Conservation (phyloP, 176 grass and related monocot genomes). For the Canna indica region DNA sequence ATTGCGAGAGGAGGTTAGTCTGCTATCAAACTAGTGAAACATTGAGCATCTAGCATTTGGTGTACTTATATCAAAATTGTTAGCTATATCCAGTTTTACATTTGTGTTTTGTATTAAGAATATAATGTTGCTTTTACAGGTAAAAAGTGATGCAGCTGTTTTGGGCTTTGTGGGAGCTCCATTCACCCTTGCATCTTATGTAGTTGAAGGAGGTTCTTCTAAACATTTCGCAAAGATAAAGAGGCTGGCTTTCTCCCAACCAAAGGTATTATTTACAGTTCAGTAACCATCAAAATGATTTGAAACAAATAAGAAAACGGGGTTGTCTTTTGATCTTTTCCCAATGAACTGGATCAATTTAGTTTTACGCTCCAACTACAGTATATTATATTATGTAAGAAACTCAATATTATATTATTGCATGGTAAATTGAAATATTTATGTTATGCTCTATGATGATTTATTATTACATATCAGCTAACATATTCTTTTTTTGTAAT, state of each 20-base stretch:
- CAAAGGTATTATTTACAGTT: conserved; percentile 38
- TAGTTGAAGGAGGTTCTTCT: conserved; percentile 97
- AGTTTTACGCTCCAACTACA: no score
- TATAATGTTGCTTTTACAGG: conserved; percentile 40
- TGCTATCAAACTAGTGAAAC: not conserved
- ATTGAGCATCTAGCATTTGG: not conserved
- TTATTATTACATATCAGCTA: no score
- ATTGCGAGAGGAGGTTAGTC: conserved; percentile 64
- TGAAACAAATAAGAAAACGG: not conserved
- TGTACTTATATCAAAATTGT: not conserved
- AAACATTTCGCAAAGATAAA: conserved; percentile 97
- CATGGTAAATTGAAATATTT: no score
- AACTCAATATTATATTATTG: no score
- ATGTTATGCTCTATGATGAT: no score
- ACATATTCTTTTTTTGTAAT: no score
- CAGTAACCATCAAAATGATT: not conserved
- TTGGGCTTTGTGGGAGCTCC: conserved; percentile 96
- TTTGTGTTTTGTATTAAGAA: conserved; percentile 1
- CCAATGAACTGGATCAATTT: no score
- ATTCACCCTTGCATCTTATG: conserved; percentile 94
- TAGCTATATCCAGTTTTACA: not conserved
- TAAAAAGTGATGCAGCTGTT: conserved; percentile 89
- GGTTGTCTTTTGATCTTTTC: not conserved
- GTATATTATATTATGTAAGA: no score
- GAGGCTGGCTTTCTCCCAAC: conserved; percentile 88